A percentile compares a stretch with the other conserved stretches of the same genome.
Evolutionary conservation across 306 rosid species (phyloP).

Genomic region (Rosa persica): DNA sequence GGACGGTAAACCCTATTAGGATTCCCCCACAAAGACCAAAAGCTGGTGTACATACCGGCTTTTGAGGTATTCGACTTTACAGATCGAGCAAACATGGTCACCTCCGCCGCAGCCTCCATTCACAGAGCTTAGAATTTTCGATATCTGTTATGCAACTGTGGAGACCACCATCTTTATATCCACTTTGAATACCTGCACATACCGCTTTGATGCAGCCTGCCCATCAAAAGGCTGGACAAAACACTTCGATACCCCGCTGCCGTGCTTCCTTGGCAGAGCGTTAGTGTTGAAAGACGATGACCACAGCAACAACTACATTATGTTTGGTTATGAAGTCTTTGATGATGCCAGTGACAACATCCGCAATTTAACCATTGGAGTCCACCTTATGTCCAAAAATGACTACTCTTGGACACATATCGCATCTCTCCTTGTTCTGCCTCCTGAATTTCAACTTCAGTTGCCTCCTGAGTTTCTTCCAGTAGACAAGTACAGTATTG

Average conservation of each 20-base stretch:
- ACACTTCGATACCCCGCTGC: background rate
- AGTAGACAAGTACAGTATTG: background rate
- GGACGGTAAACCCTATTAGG: background rate
- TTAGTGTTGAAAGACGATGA: too few species aligned
- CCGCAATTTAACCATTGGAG: background rate
- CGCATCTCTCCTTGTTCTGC: background rate
- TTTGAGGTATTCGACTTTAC: background rate
- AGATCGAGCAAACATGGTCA: background rate
- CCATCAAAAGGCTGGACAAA: background rate
- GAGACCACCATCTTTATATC: background rate
- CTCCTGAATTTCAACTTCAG: background rate
- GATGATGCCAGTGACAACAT: too few species aligned
- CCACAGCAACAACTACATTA: background rate
- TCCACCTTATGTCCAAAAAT: background rate
- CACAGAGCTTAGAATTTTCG: background rate
- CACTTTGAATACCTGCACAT: background rate
- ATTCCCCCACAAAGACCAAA: background rate
- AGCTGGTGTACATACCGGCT: too few species aligned
- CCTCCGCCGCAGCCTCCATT: background rate
- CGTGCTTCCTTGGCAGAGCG: too few species aligned
- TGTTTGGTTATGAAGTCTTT: background rate
- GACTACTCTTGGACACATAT: background rate
- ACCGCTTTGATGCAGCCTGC: background rate
- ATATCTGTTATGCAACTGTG: background rate
- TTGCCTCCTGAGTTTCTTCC: background rate